Percentiles rank a stretch among this genome's conserved stretches.
Evolutionary conservation across 331 rosid species (phyloP).

Genomic region (Stylosanthes scabra): DNA sequence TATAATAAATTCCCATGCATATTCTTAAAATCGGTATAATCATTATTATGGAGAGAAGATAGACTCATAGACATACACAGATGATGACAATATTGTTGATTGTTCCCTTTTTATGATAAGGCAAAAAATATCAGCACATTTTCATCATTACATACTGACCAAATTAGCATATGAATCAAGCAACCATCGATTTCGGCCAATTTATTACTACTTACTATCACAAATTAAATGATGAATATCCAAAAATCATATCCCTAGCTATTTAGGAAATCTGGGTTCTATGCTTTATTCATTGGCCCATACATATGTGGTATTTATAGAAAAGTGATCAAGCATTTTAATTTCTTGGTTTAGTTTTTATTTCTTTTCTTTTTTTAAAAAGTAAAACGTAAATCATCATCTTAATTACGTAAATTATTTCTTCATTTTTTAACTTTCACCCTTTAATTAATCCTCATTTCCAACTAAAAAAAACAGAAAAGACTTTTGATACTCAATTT

Average conservation of each 20-base stretch:
- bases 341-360: too few species aligned
- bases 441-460: conserved; percentile 29
- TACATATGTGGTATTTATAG: background rate
- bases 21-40: too few species aligned
- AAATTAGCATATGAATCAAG: conserved; percentile 19
- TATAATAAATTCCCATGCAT: too few species aligned
- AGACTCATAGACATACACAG: background rate
- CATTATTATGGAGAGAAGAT: background rate
- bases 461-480: conserved; percentile 30
- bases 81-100: background rate
- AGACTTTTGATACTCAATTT: conserved; percentile 42
- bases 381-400: background rate
- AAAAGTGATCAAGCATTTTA: conserved; percentile 15
- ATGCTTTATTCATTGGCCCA: conserved; percentile 35
- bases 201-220: too few species aligned
- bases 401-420: background rate
- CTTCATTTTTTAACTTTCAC: background rate
- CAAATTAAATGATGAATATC: background rate
- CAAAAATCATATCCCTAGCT: conserved; percentile 11
- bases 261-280: conserved; percentile 29
- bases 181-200: conserved; percentile 33
- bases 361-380: background rate
- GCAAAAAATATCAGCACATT: conserved; percentile 34
- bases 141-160: conserved; percentile 36
- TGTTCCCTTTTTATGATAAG: conserved; percentile 22